Evolutionary conservation across 2,329 filamentous ascomycete genomes (phyloP).

Genomic region (Celoporthe dispersa): DNA sequence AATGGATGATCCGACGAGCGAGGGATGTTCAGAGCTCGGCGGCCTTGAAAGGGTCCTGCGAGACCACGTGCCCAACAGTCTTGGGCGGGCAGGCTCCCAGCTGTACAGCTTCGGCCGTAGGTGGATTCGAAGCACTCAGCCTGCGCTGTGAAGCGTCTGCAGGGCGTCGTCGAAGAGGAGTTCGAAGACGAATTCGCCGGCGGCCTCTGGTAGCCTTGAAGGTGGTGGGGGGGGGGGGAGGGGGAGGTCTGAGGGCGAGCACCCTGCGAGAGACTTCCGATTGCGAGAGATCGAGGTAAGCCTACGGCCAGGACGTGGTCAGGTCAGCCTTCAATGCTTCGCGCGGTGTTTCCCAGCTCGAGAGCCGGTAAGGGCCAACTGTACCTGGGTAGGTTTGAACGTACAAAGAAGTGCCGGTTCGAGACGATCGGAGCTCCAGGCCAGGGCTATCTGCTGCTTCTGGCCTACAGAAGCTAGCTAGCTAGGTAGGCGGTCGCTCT

Average conservation of each 20-base stretch:
- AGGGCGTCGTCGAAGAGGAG: not conserved
- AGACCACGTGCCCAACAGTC: slow-evolving; percentile 3
- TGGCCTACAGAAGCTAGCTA: slow-evolving; percentile 1
- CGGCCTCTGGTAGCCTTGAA: not conserved
- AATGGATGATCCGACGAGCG: not conserved
- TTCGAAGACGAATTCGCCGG: slow-evolving; percentile 8
- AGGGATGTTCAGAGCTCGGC: not conserved
- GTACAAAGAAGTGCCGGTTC: slow-evolving; percentile 25
- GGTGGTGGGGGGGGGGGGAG: no score
- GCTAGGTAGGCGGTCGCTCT: not conserved
- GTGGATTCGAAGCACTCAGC: slow-evolving; percentile 9
- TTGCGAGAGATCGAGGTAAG: not conserved
- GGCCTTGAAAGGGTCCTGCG: not conserved
- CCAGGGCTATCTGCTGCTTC: slow-evolving; percentile 17
- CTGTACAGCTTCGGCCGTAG: slow-evolving; percentile 12
- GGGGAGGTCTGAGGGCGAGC: not conserved
- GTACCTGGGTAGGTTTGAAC: slow-evolving; percentile 25
- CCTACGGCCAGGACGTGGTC: slow-evolving; percentile 10
- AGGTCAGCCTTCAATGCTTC: slow-evolving; percentile 26
- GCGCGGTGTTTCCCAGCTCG: not conserved
- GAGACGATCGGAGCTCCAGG: slow-evolving; percentile 17
- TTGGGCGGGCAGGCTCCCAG: not conserved
- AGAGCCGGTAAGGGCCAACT: slow-evolving; percentile 18
- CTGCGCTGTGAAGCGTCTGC: slow-evolving; percentile 17
- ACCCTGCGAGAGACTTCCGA: slow-evolving; percentile 14